Evolutionary conservation across 129 eudicot genomes (phyloP).

Genomic region (Flaveria brownii): DNA sequence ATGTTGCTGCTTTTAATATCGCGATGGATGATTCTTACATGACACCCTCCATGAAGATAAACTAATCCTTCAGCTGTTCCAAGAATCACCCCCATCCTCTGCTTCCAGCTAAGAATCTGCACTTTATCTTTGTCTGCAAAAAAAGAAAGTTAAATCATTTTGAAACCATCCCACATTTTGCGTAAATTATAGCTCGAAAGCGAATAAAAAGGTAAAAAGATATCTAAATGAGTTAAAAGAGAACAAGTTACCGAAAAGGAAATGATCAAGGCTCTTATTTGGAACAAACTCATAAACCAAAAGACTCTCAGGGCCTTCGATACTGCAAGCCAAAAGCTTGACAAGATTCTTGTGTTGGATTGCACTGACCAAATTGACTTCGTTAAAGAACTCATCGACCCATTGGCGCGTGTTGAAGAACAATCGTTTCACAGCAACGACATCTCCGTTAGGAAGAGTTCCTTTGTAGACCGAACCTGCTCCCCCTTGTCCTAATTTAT

Average conservation of each 20-base stretch:
- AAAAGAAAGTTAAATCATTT: slow-evolving; percentile 2
- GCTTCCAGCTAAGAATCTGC: slow-evolving; percentile 57
- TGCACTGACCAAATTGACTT: slow-evolving; percentile 68
- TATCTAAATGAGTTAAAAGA: background rate
- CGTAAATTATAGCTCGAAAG: no score
- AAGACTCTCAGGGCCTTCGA: slow-evolving; percentile 88
- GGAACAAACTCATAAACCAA: slow-evolving; percentile 77
- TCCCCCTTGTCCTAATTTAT: slow-evolving; percentile 86
- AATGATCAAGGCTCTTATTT: slow-evolving; percentile 73
- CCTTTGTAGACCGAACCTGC: slow-evolving; percentile 79
- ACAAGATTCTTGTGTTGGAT: slow-evolving; percentile 81
- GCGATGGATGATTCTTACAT: slow-evolving; percentile 68
- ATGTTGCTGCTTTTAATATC: slow-evolving; percentile 84
- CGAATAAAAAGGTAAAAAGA: background rate
- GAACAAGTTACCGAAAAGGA: slow-evolving; percentile 51
- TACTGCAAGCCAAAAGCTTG: slow-evolving; percentile 84
- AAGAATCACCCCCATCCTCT: slow-evolving; percentile 57
- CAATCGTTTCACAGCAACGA: slow-evolving; percentile 67
- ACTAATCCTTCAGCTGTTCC: slow-evolving; percentile 87
- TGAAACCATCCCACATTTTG: background rate
- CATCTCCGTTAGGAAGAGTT: slow-evolving; percentile 58
- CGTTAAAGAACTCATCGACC: slow-evolving; percentile 89
- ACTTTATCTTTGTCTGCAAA: slow-evolving; percentile 53
- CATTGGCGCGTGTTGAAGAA: slow-evolving; percentile 79
- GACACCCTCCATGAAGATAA: slow-evolving; percentile 63